phyloP scores from a whole-genome alignment of 345 rosid species.

The Bruguiera gymnorhiza region DNA sequence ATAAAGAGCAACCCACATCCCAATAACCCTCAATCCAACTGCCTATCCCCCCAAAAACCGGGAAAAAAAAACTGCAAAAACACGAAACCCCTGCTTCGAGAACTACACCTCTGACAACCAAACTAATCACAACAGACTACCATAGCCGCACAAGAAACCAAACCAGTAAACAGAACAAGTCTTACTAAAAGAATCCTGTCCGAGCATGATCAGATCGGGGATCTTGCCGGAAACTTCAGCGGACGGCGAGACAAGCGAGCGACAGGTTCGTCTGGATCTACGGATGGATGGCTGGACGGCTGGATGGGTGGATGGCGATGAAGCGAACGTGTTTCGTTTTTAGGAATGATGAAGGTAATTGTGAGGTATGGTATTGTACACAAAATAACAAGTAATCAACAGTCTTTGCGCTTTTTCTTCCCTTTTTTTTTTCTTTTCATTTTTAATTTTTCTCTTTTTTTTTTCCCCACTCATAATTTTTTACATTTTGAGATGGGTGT shows the following conservation, averaged over 20 bases:
- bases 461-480: not conserved
- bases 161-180: no score
- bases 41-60: not conserved
- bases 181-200: not conserved
- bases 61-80: not conserved
- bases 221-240: not conserved
- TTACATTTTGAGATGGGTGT: not conserved
- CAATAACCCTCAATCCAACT: slow-evolving; percentile 14
- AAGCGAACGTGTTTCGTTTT: not conserved
- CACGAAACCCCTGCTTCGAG: not conserved
- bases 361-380: not conserved
- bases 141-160: no score
- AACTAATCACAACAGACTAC: no score
- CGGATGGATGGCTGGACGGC: not conserved
- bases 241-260: not conserved
- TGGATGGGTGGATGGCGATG: not conserved
- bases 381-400: slow-evolving; percentile 3
- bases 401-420: not conserved
- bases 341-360: not conserved
- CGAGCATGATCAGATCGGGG: slow-evolving; percentile 4
- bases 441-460: not conserved
- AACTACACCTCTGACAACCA: no score
- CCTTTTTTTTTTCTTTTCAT: not conserved
- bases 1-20: slow-evolving; percentile 60
- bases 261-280: not conserved